Evolutionary conservation across 257 asterid genomes (phyloP), one percentile per base, ranked within the genome.

Genomic region (Rubia yunnanensis): DNA sequence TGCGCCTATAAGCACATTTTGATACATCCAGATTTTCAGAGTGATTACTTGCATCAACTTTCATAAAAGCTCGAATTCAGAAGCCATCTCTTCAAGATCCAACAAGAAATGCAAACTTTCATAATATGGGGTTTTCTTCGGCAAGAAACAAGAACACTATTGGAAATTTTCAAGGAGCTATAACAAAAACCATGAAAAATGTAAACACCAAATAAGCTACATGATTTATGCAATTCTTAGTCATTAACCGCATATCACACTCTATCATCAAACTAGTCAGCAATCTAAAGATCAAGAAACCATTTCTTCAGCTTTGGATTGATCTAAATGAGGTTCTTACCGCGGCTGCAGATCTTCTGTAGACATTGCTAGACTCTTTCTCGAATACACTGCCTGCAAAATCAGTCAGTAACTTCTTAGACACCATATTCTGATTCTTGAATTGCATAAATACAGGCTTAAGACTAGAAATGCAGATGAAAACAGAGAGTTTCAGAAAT

Each of bases 301-400:
- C 13, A 6, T 57, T 18, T 4, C 15, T 44, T 26, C 10, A 5
- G 23, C 14, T 11, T 53, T 24, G 34, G 32, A 20, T 32, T 22
- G 3, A 22, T 50, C 57, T 50, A 23, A 24, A 55, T 10, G n/a
- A 55, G 17, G 13, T 61, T 65, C 78, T 74, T 78, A 88, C 92
- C 81, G 35, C n/a, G 18, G 87, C 70, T 53, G 75, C 68, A 62
- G 89, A 78, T 80, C 77, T 77, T 44, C 38, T 67, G 62, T 79
- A 74, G 18, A 67, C 70, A 60, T 36, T 75, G 71, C 67, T 60
- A 0, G 82, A 64, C 55, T 85, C 95, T 46, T 77, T 68, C 11
- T 76, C 92, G 55, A 52, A 52, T 65, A 60, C 31, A 35, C 55
- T 81, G 69, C 92, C 97, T 90, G 85, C 77, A 81, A 59, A 68